Percentiles rank a stretch among this genome's conserved stretches.
phyloP scores from a whole-genome alignment of 2,329 filamentous ascomycete species.

The Cordyceps fumosorosea region DNA sequence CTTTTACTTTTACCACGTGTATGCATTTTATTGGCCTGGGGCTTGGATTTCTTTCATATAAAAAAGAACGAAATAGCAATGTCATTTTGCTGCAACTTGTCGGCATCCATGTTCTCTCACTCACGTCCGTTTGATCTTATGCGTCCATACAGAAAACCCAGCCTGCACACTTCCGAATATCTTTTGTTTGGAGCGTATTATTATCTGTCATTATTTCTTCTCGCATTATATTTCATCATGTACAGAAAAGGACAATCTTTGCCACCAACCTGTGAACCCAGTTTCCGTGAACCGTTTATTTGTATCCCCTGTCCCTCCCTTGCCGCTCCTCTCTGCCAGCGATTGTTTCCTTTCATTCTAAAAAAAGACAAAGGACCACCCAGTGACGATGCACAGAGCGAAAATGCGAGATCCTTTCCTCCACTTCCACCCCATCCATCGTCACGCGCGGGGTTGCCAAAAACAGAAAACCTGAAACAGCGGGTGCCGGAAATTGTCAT shows the following conservation, averaged over 20 bases:
- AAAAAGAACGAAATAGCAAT: not conserved
- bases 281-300: not conserved
- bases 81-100: not conserved
- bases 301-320: not conserved
- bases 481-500: not conserved
- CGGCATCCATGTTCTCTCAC: not conserved
- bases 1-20: not conserved
- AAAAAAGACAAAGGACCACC: not conserved
- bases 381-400: not conserved
- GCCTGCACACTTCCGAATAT: not conserved
- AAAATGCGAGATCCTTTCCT: not conserved
- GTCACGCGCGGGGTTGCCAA: not conserved
- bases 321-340: no score
- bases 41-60: not conserved
- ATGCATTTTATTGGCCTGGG: slow-evolving; percentile 4
- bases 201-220: not conserved
- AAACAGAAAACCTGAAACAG: not conserved
- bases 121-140: no score
- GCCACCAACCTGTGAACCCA: not conserved
- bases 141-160: no score
- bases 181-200: not conserved
- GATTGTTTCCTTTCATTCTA: not conserved
- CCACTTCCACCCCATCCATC: not conserved
- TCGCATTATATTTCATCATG: not conserved
- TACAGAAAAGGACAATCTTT: not conserved